Evolutionary conservation across 2,329 filamentous ascomycete genomes (phyloP), one percentile per base, ranked within the genome.

Genomic region (Phaeomoniella chlamydospora): DNA sequence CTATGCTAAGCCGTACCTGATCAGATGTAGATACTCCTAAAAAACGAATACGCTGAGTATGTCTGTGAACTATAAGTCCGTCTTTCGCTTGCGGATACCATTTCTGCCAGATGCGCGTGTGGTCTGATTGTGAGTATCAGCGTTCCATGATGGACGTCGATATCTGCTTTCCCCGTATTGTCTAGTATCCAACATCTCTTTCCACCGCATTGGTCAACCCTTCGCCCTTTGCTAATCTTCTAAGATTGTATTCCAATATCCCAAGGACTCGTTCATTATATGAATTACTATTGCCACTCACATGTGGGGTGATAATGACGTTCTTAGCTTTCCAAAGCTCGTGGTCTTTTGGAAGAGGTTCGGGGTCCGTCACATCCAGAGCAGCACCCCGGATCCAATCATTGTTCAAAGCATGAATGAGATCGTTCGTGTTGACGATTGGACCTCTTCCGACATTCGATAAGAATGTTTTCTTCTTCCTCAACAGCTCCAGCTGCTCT

Each of bases 321-420:
- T 86, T 85, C 40, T 72, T 70, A 11, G 77, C 62, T 16, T 62
- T 67, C 81, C 81, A 88, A 35, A 88, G 57, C 42, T 72, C 68
- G 49, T 81, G 73, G 3, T 77, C 71, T 2, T 64, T 56, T 0
- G 80, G 80, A 42, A 88, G 52, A 0, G 83, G 83, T 53, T 88
- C 83, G 0, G 82, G 82, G 41, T 87, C 80, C 2, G 81, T 80
- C 1, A 88, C 82, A 50, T 87, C 82, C 29, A 88, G 56, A 2
- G 80, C 80, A 0, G 82, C 83, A 18, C 82, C 82, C 3, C 63
- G 55, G 18, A 82, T 49, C 2, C 65, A 62, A 0, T 66, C 67
- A 0, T 42, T 44, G 29, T 71, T 57, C 9, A 87, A 57, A 0
- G 79, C 77, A 2, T 61, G 60, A 13, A 84, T 67, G 35, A 88